Evolutionary conservation across 2,329 filamentous ascomycete species (phyloP), one percentile per base, ranked within the genome.

Genomic region (Bimuria novae-zelandiae): DNA sequence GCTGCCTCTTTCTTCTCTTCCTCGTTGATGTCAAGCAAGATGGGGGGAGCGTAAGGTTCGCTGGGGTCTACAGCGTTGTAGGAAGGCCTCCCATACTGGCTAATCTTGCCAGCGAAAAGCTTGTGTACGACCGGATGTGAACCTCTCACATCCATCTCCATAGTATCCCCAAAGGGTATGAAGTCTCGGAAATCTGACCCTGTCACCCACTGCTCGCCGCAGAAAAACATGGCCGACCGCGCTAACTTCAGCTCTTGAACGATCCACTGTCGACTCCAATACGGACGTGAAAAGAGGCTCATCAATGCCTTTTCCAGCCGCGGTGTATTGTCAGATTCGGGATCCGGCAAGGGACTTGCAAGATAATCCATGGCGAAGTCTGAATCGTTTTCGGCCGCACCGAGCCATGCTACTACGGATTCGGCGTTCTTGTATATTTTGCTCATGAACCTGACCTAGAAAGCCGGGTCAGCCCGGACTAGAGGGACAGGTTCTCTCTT

Each of bases 381-480:
- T 3, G 35, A 37, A 11, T 37, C 35, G 14, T 19, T 17, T 4
- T 17, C 17, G 4, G 35, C 35, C 3, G n/a, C 35, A 16, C 53
- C 49, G 21, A 55, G 33, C 49, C 49, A 52, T 6, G 40, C 16
- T 7, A 49, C 14, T 19, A 52, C 53, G 3, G 3, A 19, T 17
- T 43, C 8, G 14, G 52, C 52, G 3, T 43, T 39, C 2, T 37
- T 37, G 27, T 55, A 55, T 10, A 52, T 52, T 5, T 41, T 12
- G 12, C 49, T 49, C 53, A 59, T 54, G 11, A 33, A 33, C 30
- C 4, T n/a, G 11, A 33, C 30, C 30, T 33, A 33, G 11, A 12
- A 33, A 5, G 4, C 11, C 11, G n/a, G 10, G n/a, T 33, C 30
- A 33, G 30, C n/a, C 30, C 30, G 11, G 30, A 30, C 27, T 30